A percentile compares a stretch with the other conserved stretches of the same genome.
These are phyloP conservation scores for Penicillium corylophilum DNA, from an alignment of 2,329 filamentous ascomycete species.

Conservation along the genomic window DNA sequence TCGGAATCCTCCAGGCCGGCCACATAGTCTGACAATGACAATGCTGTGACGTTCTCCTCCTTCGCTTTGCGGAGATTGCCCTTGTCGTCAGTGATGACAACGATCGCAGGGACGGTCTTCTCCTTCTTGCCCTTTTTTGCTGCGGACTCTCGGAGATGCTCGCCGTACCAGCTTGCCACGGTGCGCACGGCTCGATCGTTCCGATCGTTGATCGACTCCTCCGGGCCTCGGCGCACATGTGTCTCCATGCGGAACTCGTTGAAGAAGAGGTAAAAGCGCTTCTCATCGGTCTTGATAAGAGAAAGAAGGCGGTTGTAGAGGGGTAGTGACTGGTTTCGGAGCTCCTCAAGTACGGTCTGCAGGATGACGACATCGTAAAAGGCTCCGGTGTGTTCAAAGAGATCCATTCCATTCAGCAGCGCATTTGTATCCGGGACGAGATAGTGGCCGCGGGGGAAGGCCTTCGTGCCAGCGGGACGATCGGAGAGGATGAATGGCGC, in stretches of 20 bases:
- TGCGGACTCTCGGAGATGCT: constrained; percentile 66
- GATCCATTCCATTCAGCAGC: constrained; percentile 90
- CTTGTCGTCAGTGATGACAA: constrained; percentile 92
- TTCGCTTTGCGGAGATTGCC: constrained; percentile 83
- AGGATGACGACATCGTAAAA: constrained; percentile 97
- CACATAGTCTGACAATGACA: constrained; percentile 76
- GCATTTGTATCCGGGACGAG: constrained; percentile 95
- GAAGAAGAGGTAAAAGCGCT: constrained; percentile 98
- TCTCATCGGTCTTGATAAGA: constrained; percentile 91
- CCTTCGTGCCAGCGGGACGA: constrained; percentile 77
- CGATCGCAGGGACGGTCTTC: constrained; percentile 68
- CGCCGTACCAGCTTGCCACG: constrained; percentile 85
- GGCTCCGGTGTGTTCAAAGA: constrained; percentile 86
- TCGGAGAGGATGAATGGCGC: constrained; percentile 85
- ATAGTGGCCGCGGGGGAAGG: constrained; percentile 86
- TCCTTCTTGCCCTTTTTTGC: constrained; percentile 54
- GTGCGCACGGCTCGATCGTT: constrained; percentile 89
- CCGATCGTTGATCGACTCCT: constrained; percentile 91
- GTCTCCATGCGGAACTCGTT: constrained; percentile 97
- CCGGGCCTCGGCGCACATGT: constrained; percentile 69
- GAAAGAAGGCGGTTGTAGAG: constrained; percentile 91
- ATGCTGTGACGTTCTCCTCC: constrained; percentile 66
- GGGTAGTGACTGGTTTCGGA: constrained; percentile 88
- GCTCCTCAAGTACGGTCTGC: constrained; percentile 93
- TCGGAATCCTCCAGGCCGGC: constrained; percentile 78